Evolutionary conservation across 208 protist species (phyloP).

Genomic region (Leishmania tropica): DNA sequence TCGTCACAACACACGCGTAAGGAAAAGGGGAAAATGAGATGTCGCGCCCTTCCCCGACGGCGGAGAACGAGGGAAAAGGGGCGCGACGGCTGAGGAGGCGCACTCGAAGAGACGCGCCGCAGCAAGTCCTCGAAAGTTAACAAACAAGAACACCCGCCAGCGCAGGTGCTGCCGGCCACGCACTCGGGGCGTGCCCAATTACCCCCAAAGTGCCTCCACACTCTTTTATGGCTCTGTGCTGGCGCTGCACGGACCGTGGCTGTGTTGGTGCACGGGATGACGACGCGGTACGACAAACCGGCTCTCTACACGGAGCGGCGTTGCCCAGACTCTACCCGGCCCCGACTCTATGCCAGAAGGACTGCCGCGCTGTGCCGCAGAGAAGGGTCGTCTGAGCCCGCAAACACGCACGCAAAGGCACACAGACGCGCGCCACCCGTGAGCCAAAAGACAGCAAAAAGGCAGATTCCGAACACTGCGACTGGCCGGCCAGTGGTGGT

Average conservation of each 20-base stretch:
- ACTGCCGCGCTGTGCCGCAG: background rate
- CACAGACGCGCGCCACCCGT: background rate
- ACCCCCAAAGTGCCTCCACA: background rate
- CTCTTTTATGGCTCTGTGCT: background rate
- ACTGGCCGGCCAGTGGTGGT: background rate
- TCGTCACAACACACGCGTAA: background rate
- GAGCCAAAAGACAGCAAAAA: background rate
- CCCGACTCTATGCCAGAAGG: background rate
- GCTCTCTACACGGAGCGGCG: background rate
- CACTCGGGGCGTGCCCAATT: background rate
- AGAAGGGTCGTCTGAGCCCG: background rate
- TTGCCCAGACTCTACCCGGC: background rate
- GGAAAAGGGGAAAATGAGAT: background rate
- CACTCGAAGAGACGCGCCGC: background rate
- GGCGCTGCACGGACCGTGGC: background rate
- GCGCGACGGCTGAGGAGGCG: background rate
- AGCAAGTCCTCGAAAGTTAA: background rate
- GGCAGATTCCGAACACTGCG: background rate
- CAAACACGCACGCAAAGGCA: background rate
- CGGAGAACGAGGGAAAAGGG: background rate
- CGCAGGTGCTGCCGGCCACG: background rate
- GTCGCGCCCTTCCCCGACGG: background rate
- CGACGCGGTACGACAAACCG: background rate
- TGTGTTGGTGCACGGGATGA: background rate
- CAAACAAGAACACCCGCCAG: background rate